Base-by-base conservation (phyloP, 2,329 filamentous ascomycete genomes). In the Fusarium sp. region DNA sequence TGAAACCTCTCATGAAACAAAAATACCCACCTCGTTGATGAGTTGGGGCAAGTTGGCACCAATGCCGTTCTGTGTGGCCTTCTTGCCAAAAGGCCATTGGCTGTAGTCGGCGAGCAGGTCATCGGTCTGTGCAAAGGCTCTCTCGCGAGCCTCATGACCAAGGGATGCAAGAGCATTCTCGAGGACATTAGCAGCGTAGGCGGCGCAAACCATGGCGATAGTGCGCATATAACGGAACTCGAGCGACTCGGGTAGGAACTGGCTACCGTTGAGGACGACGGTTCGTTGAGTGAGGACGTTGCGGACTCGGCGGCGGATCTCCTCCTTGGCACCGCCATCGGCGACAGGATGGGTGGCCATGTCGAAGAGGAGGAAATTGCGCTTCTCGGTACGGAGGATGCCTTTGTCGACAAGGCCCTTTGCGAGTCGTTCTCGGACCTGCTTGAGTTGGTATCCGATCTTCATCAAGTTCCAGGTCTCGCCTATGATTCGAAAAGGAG, bases 391-490 rank as follows among this genome's bases (percentile, higher is more conserved):
- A 75, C 96, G 93, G 61, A 99, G 88, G 78, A 99, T 97, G 77
- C 96, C 96, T 84, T 99, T 99, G 84, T 99, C 96, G 70, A 99
- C 96, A 45, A 99, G 89, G 34, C 96, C 96, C 83, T 99, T 99
- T 77, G 94, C 95, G 59, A 99, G 88, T 60, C 96, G 92, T 84
- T 99, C 96, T 78, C 96, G 94, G 62, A 99, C 96, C 86, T 99
- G 96, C 84, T 99, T 99, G 74, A 99, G 88, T 84, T 99, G 96
- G 82, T 99, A 99, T 79, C 96, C 96, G 75, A 99, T 99, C 86
- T 99, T 99, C 96, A 99, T 98, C 71, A 99, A 84, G 79, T 99
- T 99, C 96, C 96, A 99, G 57, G 96, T 99, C 82, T 99, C 96
- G 79, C 96, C 95, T 98, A 77, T 47, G 31, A 37, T 40, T 68